phyloP scores from a whole-genome alignment of 2,329 filamentous ascomycete genomes.

The Penicillium sp. region DNA sequence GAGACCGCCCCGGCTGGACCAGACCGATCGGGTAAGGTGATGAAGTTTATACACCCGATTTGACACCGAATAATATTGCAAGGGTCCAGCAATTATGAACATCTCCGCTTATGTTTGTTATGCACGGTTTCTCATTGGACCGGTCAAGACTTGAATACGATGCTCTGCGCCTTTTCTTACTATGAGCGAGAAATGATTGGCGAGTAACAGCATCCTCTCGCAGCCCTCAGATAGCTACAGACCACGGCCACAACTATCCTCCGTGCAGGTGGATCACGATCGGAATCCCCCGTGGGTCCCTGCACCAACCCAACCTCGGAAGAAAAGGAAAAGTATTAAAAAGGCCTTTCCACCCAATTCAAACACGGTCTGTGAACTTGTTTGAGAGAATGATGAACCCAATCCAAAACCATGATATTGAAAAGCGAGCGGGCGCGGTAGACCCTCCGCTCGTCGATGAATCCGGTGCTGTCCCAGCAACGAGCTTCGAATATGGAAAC shows the following conservation, averaged over 20 bases:
- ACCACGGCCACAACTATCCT: background rate
- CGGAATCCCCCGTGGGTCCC: slow-evolving; percentile 14
- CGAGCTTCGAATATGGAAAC: slow-evolving; percentile 59
- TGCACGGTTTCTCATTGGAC: background rate
- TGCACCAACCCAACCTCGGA: background rate
- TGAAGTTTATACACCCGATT: background rate
- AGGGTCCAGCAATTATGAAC: background rate
- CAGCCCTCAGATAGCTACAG: background rate
- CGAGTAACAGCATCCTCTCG: background rate
- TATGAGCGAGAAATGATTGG: background rate
- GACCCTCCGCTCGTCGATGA: slow-evolving; percentile 10
- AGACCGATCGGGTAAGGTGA: slow-evolving; percentile 8
- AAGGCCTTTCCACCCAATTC: background rate
- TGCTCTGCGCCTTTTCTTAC: background rate
- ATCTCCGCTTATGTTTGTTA: background rate
- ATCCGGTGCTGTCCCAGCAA: slow-evolving; percentile 53
- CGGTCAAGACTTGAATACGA: background rate
- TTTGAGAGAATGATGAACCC: background rate
- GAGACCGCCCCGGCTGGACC: slow-evolving; percentile 11
- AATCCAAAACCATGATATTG: slow-evolving; percentile 6
- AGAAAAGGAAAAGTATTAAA: slow-evolving; percentile 1
- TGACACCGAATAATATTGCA: background rate
- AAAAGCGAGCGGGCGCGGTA: slow-evolving; percentile 8
- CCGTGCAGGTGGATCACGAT: background rate
- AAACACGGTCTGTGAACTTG: background rate